phyloP scores from a whole-genome alignment of 768 basidiomycete species.

The Termitomyces sp. region DNA sequence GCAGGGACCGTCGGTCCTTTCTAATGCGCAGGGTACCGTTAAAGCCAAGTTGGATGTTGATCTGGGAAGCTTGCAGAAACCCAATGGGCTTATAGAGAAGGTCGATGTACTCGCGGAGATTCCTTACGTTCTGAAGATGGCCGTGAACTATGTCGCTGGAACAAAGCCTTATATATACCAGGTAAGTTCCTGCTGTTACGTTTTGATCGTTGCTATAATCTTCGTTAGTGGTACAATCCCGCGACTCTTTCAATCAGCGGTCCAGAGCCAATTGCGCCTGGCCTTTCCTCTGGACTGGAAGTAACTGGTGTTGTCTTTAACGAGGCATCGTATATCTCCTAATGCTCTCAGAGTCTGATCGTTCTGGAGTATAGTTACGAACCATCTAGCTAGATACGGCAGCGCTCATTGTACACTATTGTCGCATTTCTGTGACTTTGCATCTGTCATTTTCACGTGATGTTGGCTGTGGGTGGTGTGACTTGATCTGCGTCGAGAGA shows the following conservation, averaged over 20 bases:
- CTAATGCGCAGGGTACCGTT: slow-evolving; percentile 46
- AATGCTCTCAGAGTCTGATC: background rate
- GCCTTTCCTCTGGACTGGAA: slow-evolving; percentile 35
- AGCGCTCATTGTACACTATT: slow-evolving; percentile 2
- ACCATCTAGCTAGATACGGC: slow-evolving; percentile 36
- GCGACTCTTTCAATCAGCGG: slow-evolving; percentile 38
- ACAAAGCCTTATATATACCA: slow-evolving; percentile 95
- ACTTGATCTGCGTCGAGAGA: background rate
- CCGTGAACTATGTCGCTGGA: slow-evolving; percentile 89
- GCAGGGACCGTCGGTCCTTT: slow-evolving; percentile 62
- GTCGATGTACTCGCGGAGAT: slow-evolving; percentile 88
- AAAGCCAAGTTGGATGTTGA: slow-evolving; percentile 53
- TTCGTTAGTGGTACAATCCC: slow-evolving; percentile 42
- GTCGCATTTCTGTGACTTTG: background rate
- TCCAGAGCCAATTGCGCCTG: slow-evolving; percentile 33
- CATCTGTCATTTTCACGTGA: slow-evolving; percentile 1
- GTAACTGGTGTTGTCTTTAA: slow-evolving; percentile 76
- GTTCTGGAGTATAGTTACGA: background rate
- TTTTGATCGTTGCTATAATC: background rate
- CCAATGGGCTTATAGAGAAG: slow-evolving; percentile 82
- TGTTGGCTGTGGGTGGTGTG: background rate
- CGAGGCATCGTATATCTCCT: slow-evolving; percentile 84
- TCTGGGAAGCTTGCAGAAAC: slow-evolving; percentile 51
- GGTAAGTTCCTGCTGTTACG: slow-evolving; percentile 36
- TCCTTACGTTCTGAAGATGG: slow-evolving; percentile 86